Percentiles rank a stretch among this genome's conserved stretches.
phyloP scores from a whole-genome alignment of 192 early-diverging fungal species.

The Backusella circina region DNA sequence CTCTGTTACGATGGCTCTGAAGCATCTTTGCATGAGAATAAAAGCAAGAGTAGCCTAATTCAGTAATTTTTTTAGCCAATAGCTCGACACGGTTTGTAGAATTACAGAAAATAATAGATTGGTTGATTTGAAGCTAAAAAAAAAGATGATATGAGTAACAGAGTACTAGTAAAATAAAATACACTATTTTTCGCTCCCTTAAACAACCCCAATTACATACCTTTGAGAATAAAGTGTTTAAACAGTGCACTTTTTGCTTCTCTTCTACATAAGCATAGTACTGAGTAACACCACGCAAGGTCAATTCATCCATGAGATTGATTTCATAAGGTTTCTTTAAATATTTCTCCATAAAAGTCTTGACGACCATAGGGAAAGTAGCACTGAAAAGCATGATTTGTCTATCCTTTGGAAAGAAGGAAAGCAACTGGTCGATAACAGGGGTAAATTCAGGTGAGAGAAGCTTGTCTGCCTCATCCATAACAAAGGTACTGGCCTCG shows the following conservation, averaged over 20 bases:
- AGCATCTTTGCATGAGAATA: constrained; percentile 99
- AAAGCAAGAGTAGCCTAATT: constrained; percentile 98
- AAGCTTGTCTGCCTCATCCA: constrained; percentile 99
- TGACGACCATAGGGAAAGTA: constrained; percentile 98
- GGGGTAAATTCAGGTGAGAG: constrained; percentile 98
- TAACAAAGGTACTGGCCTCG: constrained; percentile 88
- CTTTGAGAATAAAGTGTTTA: constrained; percentile 93
- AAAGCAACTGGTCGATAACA: constrained; percentile 95
- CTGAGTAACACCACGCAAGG: constrained; percentile 96
- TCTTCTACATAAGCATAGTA: constrained; percentile 99
- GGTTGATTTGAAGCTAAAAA: constrained; percentile 95
- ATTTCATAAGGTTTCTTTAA: constrained; percentile 97
- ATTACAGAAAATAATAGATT: constrained; percentile 99
- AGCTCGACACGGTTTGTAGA: constrained; percentile 98
- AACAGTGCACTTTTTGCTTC: constrained; percentile 96
- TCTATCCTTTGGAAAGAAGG: constrained; percentile 81
- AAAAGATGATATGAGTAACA: not conserved
- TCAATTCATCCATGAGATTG: constrained; percentile 99
- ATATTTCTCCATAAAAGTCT: constrained; percentile 96
- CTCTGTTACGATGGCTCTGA: constrained; percentile 96
- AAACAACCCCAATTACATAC: constrained; percentile 27
- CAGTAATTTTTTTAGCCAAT: constrained; percentile 99
- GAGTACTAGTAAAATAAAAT: not conserved
- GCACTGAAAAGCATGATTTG: constrained; percentile 97
- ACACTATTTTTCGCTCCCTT: not conserved